phyloP scores from a whole-genome alignment of 1,284 basidiomycete genomes.

The Coniferiporia weirii region DNA sequence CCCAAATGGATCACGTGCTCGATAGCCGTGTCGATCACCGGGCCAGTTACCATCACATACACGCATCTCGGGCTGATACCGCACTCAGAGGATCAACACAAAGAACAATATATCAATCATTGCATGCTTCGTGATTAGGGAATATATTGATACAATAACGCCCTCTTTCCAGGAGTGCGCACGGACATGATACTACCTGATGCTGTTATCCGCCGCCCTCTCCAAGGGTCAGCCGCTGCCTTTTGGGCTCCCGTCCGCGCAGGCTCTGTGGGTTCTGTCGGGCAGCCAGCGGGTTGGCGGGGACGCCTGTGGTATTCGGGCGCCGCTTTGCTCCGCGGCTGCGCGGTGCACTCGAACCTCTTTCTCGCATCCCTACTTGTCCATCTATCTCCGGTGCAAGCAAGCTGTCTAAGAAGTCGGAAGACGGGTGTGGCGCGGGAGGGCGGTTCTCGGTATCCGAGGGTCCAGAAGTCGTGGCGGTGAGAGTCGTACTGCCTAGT shows the following conservation, averaged over 20 bases:
- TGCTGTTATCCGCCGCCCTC: background rate
- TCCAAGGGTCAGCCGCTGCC: constrained; percentile 4
- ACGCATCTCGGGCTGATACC: no score
- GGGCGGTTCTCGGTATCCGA: background rate
- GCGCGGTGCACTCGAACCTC: background rate
- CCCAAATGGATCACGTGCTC: no score
- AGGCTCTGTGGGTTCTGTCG: background rate
- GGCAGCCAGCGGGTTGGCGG: constrained; percentile 5
- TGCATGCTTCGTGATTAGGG: no score
- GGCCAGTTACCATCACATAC: no score
- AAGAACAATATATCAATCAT: no score
- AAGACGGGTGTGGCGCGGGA: background rate
- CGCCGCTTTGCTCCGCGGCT: background rate
- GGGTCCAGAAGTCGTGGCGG: background rate
- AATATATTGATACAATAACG: no score
- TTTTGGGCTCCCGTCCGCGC: constrained; percentile 4
- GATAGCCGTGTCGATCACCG: no score
- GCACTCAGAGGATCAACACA: no score
- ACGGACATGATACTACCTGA: no score
- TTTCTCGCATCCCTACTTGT: background rate
- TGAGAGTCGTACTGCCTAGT: background rate
- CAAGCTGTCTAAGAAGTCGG: background rate
- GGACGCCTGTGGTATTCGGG: background rate
- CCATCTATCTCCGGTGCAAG: background rate
- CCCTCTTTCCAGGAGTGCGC: no score